Conservation (phyloP, 768 basidiomycete species). For the Multifurca ochricompacta region DNA sequence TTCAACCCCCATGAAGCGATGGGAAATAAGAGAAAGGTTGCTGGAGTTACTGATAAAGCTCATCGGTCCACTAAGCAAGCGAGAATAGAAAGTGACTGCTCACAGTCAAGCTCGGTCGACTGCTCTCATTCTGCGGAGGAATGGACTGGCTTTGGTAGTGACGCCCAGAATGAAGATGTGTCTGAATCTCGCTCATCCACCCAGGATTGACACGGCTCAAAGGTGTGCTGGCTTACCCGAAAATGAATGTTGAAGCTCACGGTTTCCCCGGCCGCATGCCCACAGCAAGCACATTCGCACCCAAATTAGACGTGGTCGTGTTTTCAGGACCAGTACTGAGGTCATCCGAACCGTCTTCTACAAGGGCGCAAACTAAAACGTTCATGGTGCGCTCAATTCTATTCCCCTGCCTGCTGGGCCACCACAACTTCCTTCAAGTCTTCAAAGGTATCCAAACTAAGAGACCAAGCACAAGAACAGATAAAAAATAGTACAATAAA, state of each 20-base stretch:
- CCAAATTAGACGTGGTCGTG: conserved; percentile 43
- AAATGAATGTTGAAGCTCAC: neutral
- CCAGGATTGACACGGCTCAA: neutral
- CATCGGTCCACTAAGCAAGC: neutral
- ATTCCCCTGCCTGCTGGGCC: neutral
- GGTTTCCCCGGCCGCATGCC: conserved; percentile 32
- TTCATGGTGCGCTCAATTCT: conserved; percentile 59
- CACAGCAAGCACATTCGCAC: conserved; percentile 28
- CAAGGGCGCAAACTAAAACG: conserved; percentile 46
- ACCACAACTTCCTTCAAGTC: conserved; percentile 41
- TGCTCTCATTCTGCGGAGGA: conserved; percentile 28
- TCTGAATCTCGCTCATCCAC: conserved; percentile 5
- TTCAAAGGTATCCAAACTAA: conserved; percentile 63
- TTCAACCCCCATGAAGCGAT: conserved; percentile 29
- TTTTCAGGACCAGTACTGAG: conserved; percentile 38
- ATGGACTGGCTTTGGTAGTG: conserved; percentile 34
- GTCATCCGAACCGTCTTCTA: conserved; percentile 21
- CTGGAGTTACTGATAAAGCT: neutral
- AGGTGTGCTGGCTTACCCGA: conserved; percentile 1
- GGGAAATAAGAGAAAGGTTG: conserved; percentile 20
- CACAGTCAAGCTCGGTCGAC: neutral
- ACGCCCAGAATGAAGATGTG: conserved; percentile 5
- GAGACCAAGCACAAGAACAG: conserved; percentile 20
- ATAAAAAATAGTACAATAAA: conserved; percentile 24
- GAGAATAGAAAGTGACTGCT: neutral